Base-by-base conservation (phyloP, 2,329 filamentous ascomycete species). In the Dactylellina sp. region DNA sequence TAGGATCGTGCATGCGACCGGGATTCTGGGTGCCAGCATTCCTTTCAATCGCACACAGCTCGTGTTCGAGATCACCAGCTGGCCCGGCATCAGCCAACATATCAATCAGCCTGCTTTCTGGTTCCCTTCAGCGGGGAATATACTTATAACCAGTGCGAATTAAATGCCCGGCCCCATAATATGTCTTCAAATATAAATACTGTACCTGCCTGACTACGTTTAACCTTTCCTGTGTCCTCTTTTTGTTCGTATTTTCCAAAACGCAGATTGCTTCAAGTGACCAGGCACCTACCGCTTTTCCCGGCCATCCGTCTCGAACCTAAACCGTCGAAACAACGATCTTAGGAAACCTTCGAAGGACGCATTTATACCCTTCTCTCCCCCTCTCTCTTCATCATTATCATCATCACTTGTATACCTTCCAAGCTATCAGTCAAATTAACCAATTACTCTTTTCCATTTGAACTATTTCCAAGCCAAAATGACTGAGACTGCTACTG, bases 1-100 rank as follows among this genome's bases (percentile, higher is more conserved):
- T 70, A 70, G 64, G 64, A 70, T 70, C 47, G 64, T 70, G 64
- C 64, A 70, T 70, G 55, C 57, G 47, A 52, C 25, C n/a, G 20
- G 11, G 50, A 14, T 9, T 7, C 7, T 2, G 52, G 35, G 5
- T 24, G 18, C 32, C 55, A 60, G 44, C 50, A 59, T 66, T 57
- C 44, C 22, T 40, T 14, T 24, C 18, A 24, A 50, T n/a, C n/a
- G n/a, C n/a, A n/a, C n/a, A n/a, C n/a, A 6, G 16, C 16, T 24
- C 40, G 6, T n/a, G n/a, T n/a, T 68, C 55, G 44, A 53, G 53
- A 68, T 68, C 63, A 68, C 44, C 25, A 11, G 28, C 32, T 35
- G 32, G n/a, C 11, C 16, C n/a, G 39, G 4, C 9, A n/a, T 42
- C 39, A n/a, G 14, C n/a, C 16, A 9, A n/a, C 6, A 6, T n/a